These are phyloP conservation scores for Ceratocystis albifundus DNA, from an alignment of 2,329 filamentous ascomycete genomes.

Conservation along the genomic window DNA sequence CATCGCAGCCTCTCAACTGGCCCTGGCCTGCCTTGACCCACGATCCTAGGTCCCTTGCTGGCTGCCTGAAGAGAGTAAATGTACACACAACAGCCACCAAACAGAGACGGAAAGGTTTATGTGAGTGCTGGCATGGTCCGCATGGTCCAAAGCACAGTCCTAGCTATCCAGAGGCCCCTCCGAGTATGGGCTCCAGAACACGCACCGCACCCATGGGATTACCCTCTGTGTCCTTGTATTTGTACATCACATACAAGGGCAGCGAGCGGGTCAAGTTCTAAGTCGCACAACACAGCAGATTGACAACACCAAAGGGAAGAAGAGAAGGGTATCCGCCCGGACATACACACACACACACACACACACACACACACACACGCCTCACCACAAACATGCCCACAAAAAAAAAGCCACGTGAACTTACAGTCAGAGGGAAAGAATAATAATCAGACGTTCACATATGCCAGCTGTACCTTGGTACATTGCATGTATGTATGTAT, in stretches of 20 bases:
- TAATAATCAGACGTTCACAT: not conserved
- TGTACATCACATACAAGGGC: not conserved
- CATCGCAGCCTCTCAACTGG: too few relatives aligned
- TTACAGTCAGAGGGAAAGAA: not conserved
- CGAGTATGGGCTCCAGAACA: not conserved
- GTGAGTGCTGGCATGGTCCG: too few relatives aligned
- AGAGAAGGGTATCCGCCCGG: not conserved
- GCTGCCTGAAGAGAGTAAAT: too few relatives aligned
- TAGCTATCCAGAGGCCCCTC: not conserved
- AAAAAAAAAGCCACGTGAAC: conserved; percentile 4
- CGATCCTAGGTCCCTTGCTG: too few relatives aligned
- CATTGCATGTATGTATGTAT: conserved; percentile 2
- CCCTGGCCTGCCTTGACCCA: too few relatives aligned
- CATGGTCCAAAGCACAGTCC: not conserved
- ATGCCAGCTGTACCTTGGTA: not conserved
- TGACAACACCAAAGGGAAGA: not conserved
- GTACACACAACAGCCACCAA: too few relatives aligned
- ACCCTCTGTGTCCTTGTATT: not conserved
- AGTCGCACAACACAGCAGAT: not conserved
- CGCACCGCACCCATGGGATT: not conserved
- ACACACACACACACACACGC: not conserved
- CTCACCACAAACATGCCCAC: not conserved
- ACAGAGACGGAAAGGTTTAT: too few relatives aligned
- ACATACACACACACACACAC: not conserved
- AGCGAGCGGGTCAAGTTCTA: not conserved